Evolutionary conservation across 1,284 basidiomycete genomes (phyloP), one percentile per base, ranked within the genome.

Genomic region (Malassezia restricta): DNA sequence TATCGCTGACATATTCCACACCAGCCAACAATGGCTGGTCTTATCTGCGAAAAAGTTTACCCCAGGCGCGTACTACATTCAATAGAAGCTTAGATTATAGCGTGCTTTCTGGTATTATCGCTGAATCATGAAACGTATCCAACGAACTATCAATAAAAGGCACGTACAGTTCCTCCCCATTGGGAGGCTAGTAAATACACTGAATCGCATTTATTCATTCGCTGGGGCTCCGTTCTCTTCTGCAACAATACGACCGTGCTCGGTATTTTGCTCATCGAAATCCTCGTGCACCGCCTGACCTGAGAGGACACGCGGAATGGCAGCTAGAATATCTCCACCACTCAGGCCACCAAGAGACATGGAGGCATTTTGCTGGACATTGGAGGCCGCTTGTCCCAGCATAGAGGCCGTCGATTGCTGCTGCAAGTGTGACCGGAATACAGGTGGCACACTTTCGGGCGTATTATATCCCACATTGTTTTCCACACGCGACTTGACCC

Each of bases 401-500:
- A 37, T 40, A 40, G 66, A 75, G 28, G 83, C 78, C 70, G 85
- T 85, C 14, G 9, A 12, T 15, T 29, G 17, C 12, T 35, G 42
- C 8, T 54, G 51, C 15, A 41, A 20, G 5, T 49, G 47, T 4
- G 47, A 30, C 41, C 53, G 53, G 14, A 78, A 78, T 28, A 80
- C 78, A 6, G 74, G 70, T 8, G 66, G 59, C 6, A 70, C 58
- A 14, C 58, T 49, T 33, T 62, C 52, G 8, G 88, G 87, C 5
- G 88, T 91, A 32, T 77, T 69, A 74, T 82, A 84, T 20, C 84
- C 83, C 73, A 83, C 77, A 47, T 82, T 79, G 35, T 78, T 79
- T 64, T 90, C 80, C 39, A 92, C 86, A 40, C 91, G 82, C 47
- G 89, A 81, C 58, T 80, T 83, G 61, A 99, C 76, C 94, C 91